phyloP scores from a whole-genome alignment of 2,329 filamentous ascomycete genomes.

The Xylariaceae sp. region DNA sequence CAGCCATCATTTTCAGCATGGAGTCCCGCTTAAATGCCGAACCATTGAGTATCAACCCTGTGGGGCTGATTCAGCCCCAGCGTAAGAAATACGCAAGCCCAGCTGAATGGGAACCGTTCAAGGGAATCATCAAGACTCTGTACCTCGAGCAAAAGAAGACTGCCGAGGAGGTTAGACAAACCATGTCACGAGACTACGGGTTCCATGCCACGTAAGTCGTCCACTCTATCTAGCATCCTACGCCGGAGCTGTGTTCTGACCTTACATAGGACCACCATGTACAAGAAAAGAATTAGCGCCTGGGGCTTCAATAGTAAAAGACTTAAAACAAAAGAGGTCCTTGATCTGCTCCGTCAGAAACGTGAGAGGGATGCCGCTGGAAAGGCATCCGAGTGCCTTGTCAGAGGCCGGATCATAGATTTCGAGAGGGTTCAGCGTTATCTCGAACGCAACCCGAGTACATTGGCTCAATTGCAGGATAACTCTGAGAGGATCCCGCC shows the following conservation, averaged over 20 bases:
- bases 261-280: conserved; percentile 44
- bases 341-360: conserved; percentile 43
- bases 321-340: conserved; percentile 44
- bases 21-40: not conserved
- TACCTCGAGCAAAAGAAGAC: conserved; percentile 46
- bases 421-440: conserved; percentile 46
- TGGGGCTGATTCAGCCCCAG: not conserved
- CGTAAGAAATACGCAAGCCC: conserved; percentile 24
- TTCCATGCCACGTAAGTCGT: conserved; percentile 44
- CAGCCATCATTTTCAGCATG: not conserved
- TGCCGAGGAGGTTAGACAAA: conserved; percentile 45
- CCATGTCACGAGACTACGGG: conserved; percentile 42
- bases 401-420: conserved; percentile 44
- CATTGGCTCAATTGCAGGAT: conserved; percentile 5
- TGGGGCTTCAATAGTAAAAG: conserved; percentile 47
- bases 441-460: conserved; percentile 42
- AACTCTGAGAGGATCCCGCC: not conserved
- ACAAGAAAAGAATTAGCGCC: conserved; percentile 46
- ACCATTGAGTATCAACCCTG: not conserved
- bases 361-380: conserved; percentile 41
- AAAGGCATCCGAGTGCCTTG: conserved; percentile 41
- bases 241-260: conserved; percentile 11
- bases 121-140: conserved; percentile 41
- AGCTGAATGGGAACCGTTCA: conserved; percentile 28
- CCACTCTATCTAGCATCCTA: not conserved